Base-by-base conservation (phyloP, 768 basidiomycete genomes). In the Serendipita indica region DNA sequence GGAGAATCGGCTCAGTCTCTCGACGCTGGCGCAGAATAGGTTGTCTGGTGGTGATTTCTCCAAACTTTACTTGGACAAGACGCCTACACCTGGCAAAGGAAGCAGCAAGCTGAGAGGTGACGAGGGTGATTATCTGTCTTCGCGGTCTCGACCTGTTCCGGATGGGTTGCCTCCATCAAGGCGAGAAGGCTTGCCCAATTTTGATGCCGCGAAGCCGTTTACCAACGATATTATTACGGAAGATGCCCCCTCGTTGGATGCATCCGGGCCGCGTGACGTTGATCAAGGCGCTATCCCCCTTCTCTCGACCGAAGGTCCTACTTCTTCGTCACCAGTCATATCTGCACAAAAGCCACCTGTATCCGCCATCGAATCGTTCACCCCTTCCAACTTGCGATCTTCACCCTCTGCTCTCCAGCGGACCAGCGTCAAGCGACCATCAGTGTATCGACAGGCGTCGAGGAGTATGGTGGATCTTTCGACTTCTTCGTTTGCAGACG, bases 381-480 rank as follows among this genome's bases (percentile, higher is more conserved):
- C n/a, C n/a, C n/a, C n/a, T n/a, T n/a, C n/a, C n/a, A n/a, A n/a
- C n/a, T n/a, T n/a, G n/a, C n/a, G n/a, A n/a, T n/a, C n/a, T n/a
- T n/a, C n/a, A n/a, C n/a, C n/a, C n/a, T 37, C 35, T n/a, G 10
- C 35, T 10, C 35, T 37, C 10, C 35, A 10, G 35, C 35, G 10
- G 35, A n/a, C 35, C 10, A 37, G 35, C 30, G 25, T 7, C 63
- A 70, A 20, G 77, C 80, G 3, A 70, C 71, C 49, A 73, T 84
- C 49, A 16, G 49, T 54, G 65, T 79, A 79, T 65, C 79, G 78
- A 57, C 77, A 74, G 35, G 76, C 77, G 0, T 85, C 84, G 54
- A 75, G 70, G 64, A 86, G 84, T 65, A 77, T 85, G 76, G 67
- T 83, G 57, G 77, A 86, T 65, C 68, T 86, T 32, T 54, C 49